Evolutionary conservation across 306 rosid species (phyloP).

Genomic region (Luffa acutangula): DNA sequence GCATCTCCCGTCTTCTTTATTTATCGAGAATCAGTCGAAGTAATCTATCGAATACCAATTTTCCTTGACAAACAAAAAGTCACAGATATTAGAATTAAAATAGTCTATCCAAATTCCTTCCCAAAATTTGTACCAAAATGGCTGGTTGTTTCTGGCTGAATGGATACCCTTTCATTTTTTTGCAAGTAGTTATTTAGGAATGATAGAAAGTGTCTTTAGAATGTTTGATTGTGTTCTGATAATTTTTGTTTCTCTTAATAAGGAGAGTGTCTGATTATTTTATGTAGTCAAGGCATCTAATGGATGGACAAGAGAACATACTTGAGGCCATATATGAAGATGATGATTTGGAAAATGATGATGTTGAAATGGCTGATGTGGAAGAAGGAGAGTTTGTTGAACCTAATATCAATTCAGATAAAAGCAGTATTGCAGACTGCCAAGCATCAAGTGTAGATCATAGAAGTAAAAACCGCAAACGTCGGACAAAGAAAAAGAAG

Average conservation of each 20-base stretch:
- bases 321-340: conserved; percentile 55
- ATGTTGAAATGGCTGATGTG: conserved; percentile 77
- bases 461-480: conserved; percentile 25
- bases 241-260: background rate
- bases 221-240: background rate
- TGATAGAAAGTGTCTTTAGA: background rate
- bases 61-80: background rate
- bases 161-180: background rate
- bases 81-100: background rate
- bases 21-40: no score
- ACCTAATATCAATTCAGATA: conserved; percentile 13
- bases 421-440: conserved; percentile 18
- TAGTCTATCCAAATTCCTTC: background rate
- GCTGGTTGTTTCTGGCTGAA: background rate
- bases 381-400: conserved; percentile 82
- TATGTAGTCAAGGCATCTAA: conserved; percentile 1
- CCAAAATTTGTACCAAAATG: no score
- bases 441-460: conserved; percentile 19
- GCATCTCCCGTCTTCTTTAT: no score
- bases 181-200: background rate
- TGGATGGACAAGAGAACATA: conserved; percentile 60
- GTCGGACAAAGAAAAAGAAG: conserved; percentile 49
- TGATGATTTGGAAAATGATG: conserved; percentile 26
- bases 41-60: no score
- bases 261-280: background rate